Percentiles rank a stretch among this genome's conserved stretches.
Conservation (phyloP, 306 rosid species). For the Castanea crenata region DNA sequence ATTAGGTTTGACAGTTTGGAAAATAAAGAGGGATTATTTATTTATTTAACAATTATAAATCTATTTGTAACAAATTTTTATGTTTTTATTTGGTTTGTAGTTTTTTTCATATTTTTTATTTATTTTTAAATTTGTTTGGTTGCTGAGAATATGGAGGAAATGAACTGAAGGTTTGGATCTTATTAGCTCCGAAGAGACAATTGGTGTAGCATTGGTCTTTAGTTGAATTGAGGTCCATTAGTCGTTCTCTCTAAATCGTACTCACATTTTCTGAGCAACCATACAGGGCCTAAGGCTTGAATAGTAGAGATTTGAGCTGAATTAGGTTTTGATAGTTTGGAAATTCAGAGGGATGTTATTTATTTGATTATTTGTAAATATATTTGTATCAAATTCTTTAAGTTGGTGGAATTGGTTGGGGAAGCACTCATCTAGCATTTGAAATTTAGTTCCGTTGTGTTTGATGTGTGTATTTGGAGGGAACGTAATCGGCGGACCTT, state of each 20-base stretch:
- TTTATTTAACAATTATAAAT: neutral
- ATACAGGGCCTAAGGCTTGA: neutral
- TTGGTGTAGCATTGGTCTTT: neutral
- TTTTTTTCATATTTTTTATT: no score
- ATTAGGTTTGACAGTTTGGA: neutral
- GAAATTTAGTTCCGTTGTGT: no score
- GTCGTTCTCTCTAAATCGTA: neutral
- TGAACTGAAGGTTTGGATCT: no score
- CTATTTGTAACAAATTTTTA: neutral
- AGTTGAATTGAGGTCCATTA: neutral
- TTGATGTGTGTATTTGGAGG: no score
- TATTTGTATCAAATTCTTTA: neutral
- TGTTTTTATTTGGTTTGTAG: no score
- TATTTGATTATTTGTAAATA: neutral
- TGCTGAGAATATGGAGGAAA: no score
- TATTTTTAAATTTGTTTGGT: no score
- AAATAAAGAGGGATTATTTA: neutral
- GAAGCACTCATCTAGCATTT: no score
- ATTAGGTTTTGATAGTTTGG: no score
- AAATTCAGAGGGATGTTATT: neutral
- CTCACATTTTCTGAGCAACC: neutral
- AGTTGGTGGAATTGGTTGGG: no score
- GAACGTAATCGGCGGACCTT: no score
- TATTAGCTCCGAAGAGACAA: neutral
- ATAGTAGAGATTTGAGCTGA: neutral